Evolutionary conservation across 176 grass and related monocot species (phyloP).

Genomic region (Cymbopogon citratus): DNA sequence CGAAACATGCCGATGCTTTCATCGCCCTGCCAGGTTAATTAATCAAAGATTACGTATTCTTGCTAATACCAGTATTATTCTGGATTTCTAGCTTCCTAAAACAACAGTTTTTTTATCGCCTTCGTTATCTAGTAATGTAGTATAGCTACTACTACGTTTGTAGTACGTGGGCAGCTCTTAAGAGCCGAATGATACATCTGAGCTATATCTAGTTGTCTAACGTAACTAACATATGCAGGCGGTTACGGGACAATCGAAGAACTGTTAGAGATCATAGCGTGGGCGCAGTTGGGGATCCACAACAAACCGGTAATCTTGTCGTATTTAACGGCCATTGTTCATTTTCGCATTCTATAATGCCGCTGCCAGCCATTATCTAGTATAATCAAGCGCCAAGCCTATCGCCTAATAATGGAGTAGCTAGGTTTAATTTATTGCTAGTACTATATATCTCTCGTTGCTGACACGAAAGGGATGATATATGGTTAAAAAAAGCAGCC

Average conservation of each 20-base stretch:
- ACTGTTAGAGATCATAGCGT: constrained; percentile 90
- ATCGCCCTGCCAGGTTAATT: constrained; percentile 60
- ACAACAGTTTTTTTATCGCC: background rate
- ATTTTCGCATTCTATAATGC: constrained; percentile 7
- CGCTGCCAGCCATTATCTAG: background rate
- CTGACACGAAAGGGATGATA: background rate
- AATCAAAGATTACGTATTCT: background rate
- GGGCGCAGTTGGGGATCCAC: constrained; percentile 94
- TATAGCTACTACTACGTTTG: background rate
- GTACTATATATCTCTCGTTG: background rate
- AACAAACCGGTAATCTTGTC: constrained; percentile 73
- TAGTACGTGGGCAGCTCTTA: background rate
- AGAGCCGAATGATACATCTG: background rate
- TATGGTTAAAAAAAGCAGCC: background rate
- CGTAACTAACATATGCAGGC: constrained; percentile 29
- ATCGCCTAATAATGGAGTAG: background rate
- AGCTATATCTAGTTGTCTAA: background rate
- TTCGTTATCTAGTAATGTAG: background rate
- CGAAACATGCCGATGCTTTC: constrained; percentile 66
- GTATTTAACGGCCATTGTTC: constrained; percentile 35
- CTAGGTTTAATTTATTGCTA: background rate
- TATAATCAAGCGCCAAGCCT: background rate
- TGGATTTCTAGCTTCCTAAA: background rate
- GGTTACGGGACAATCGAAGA: constrained; percentile 97
- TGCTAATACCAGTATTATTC: background rate